Conservation (phyloP, 345 rosid species). For the Geranium rotundifolium region DNA sequence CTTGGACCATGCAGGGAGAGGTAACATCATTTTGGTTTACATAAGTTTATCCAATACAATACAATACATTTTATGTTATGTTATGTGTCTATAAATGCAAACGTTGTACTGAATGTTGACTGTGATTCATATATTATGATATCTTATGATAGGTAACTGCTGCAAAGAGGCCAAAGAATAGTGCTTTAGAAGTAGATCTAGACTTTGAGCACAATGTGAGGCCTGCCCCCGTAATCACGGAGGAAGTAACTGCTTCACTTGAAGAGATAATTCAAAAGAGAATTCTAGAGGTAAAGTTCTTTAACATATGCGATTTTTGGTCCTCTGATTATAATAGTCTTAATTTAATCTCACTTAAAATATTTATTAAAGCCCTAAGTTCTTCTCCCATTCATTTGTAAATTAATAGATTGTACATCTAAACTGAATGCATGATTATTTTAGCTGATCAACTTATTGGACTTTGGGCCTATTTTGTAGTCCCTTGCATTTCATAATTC, state of each 20-base stretch:
- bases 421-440: background rate
- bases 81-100: background rate
- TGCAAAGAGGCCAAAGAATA: conserved; percentile 74
- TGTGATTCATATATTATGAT: conserved; percentile 1
- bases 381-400: background rate
- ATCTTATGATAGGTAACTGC: conserved; percentile 58
- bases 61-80: too few relatives aligned
- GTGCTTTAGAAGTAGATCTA: conserved; percentile 91
- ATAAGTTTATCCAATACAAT: too few relatives aligned
- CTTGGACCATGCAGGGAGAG: conserved; percentile 99
- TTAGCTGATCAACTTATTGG: background rate
- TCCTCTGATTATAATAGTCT: background rate
- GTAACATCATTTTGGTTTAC: conserved; percentile 20
- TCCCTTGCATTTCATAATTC: too few relatives aligned
- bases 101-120: background rate
- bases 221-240: conserved; percentile 91
- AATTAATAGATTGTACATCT: too few relatives aligned
- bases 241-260: conserved; percentile 77
- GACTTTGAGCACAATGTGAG: conserved; percentile 93
- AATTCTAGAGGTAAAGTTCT: conserved; percentile 48
- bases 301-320: background rate
- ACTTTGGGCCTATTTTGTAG: too few relatives aligned
- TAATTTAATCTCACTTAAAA: background rate
- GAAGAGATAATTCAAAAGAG: conserved; percentile 81
- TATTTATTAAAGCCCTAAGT: too few relatives aligned